Base-by-base conservation (phyloP, 2,329 filamentous ascomycete genomes). In the Davidsoniella australis region DNA sequence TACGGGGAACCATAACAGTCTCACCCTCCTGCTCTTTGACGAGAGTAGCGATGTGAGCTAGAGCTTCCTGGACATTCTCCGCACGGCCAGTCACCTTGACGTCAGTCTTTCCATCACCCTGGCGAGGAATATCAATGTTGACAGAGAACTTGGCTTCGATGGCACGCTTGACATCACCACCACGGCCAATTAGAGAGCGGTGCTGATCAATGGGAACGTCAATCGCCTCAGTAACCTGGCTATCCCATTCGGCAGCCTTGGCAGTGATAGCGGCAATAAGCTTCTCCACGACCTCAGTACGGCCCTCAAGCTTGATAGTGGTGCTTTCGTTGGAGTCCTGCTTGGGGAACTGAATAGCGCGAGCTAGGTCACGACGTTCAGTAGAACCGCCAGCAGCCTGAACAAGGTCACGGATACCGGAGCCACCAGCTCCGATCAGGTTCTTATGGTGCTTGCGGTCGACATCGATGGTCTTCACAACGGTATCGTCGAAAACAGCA, bases 301-400 rank as follows among this genome's bases (percentile, higher is more conserved):
- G 81, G 26, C 91, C 91, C 65, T 95, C 88, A 5, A 98, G 71
- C 61, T 82, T 88, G 64, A 98, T 94, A 23, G 74, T 75, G 60
- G 82, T 85, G 41, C 84, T 86, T 53, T 83, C 80, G 29, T 33
- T 12, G 47, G 81, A 76, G 51, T 94, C 88, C 56, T 85, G 80
- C 62, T 88, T 87, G 51, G 91, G 91, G 71, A 98, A 96, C 63
- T 89, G 87, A 53, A 98, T 86, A 58, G 89, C 86, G 55, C 89
- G 84, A 47, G 87, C 85, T 57, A 91, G 76, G 54, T 84, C 81
- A 39, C 84, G 80, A 54, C 82, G 77, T 60, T 94, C 88, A 57
- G 87, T 83, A 37, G 88, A 87, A 8, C 91, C 93, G 54, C 91
- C 93, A 43, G 91, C 88, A 58, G 84, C 77, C 48, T 83, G 71